Base-by-base conservation (phyloP, 2,329 filamentous ascomycete genomes). In the Fulvia fulva region DNA sequence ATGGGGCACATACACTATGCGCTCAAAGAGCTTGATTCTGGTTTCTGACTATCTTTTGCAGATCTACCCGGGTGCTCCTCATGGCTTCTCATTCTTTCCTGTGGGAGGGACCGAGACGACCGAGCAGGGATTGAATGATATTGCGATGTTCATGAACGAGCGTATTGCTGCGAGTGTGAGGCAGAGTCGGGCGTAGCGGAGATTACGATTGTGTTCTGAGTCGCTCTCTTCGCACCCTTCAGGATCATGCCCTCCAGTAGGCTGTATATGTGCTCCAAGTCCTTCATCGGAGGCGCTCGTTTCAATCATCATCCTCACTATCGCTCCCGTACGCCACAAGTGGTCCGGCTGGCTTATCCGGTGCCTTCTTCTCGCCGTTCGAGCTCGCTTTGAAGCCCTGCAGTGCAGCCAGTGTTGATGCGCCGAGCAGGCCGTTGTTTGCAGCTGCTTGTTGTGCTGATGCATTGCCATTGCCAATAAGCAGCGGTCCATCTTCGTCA, bases 251-350 rank as follows among this genome's bases (percentile, higher is more conserved):
- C 16, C 2, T 8, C n/a, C 41, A 16, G 16, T 1, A 22, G 11
- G n/a, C n/a, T 22, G 11, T n/a, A 7, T 8, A 19, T 47, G 44
- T 25, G 21, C 22, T 23, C 9, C 9, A 8, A 16, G 6, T 25
- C 8, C 44, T n/a, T 25, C 19, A 5, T 23, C 21, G 8, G 2
- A 0, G 26, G 7, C 25, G 51, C 51, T 51, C n/a, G 11, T 11
- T 32, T 50, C 16, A 50, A 19, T 32, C 25, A 22, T 87, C 84
- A 64, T 83, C 88, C 60, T 96, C 92, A 71, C 91, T 89, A 75
- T 96, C 91, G 73, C 90, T 97, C 56, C 87, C 91, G 70, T 99
- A 99, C 25, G 83, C 89, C 21, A 97, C 94, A 64, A 97, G 76
- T 6, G 91, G 89, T 1, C 90, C 90, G 19, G 83, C 74, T 26